Conservation (phyloP, 768 basidiomycete species). For the Mrakia blollopis region DNA sequence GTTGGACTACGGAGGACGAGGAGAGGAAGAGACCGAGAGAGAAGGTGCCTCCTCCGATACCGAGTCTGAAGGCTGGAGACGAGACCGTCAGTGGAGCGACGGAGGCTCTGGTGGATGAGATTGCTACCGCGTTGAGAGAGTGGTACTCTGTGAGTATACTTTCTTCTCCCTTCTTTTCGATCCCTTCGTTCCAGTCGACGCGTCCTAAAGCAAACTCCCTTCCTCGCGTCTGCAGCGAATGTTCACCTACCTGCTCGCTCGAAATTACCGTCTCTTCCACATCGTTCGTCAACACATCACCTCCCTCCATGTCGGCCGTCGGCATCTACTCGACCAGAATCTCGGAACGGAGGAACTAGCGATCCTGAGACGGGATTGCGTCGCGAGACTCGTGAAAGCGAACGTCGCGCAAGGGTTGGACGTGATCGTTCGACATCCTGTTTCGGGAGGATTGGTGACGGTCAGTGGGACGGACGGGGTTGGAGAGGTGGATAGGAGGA, state of each 20-base stretch:
- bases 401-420: constrained; percentile 90
- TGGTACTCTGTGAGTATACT: constrained; percentile 60
- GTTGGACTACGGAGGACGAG: not conserved
- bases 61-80: constrained; percentile 90
- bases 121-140: constrained; percentile 90
- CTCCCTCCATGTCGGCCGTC: constrained; percentile 79
- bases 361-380: constrained; percentile 76
- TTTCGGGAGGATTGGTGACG: constrained; percentile 79
- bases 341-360: constrained; percentile 80
- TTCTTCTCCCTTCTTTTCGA: not conserved
- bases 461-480: constrained; percentile 66
- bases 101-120: constrained; percentile 94
- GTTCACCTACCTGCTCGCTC: constrained; percentile 80
- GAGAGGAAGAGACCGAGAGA: not conserved
- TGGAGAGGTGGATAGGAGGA: constrained; percentile 69
- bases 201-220: not conserved
- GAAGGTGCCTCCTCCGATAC: constrained; percentile 76
- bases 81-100: constrained; percentile 75
- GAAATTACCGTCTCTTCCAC: constrained; percentile 85
- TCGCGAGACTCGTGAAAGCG: constrained; percentile 75
- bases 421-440: constrained; percentile 92
- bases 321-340: constrained; percentile 82
- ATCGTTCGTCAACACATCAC: constrained; percentile 84
- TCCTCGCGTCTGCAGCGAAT: constrained; percentile 47
- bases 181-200: constrained; percentile 43